Evolutionary conservation across 257 asterid species (phyloP).

Genomic region (Solanum lycopersicoides): DNA sequence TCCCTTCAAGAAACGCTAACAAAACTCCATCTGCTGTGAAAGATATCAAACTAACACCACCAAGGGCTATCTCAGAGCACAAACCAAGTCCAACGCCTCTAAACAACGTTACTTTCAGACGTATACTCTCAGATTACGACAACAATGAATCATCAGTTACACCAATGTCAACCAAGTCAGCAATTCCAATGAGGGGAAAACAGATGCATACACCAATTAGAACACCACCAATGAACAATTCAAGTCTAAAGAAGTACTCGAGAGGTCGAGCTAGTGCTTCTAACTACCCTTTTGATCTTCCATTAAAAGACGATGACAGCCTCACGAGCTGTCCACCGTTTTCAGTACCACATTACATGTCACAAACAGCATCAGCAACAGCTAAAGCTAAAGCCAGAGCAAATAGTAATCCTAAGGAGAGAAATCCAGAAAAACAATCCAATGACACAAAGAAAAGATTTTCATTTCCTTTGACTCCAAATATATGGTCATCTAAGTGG

Average conservation of each 20-base stretch:
- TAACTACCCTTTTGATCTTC: constrained; percentile 26
- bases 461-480: constrained; percentile 80
- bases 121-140: constrained; percentile 14
- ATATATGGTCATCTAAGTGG: constrained; percentile 57
- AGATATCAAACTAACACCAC: constrained; percentile 32
- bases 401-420: constrained; percentile 70
- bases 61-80: constrained; percentile 48
- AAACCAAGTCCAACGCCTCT: constrained; percentile 46
- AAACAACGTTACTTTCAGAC: constrained; percentile 20
- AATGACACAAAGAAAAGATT: constrained; percentile 65
- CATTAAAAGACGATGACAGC: constrained; percentile 75
- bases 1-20: constrained; percentile 29
- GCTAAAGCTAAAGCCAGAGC: constrained; percentile 61
- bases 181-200: constrained; percentile 40
- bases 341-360: constrained; percentile 78
- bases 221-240: constrained; percentile 31
- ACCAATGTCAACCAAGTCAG: constrained; percentile 69
- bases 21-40: constrained; percentile 27
- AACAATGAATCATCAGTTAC: constrained; percentile 50
- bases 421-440: constrained; percentile 55
- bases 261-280: constrained; percentile 38
- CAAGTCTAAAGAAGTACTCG: constrained; percentile 18
- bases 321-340: constrained; percentile 90
- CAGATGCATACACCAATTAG: constrained; percentile 55
- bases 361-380: constrained; percentile 79